Percentiles rank a stretch among this genome's conserved stretches.
Conservation (phyloP, 2,329 filamentous ascomycete species). For the Rhynchosporium graminicola region DNA sequence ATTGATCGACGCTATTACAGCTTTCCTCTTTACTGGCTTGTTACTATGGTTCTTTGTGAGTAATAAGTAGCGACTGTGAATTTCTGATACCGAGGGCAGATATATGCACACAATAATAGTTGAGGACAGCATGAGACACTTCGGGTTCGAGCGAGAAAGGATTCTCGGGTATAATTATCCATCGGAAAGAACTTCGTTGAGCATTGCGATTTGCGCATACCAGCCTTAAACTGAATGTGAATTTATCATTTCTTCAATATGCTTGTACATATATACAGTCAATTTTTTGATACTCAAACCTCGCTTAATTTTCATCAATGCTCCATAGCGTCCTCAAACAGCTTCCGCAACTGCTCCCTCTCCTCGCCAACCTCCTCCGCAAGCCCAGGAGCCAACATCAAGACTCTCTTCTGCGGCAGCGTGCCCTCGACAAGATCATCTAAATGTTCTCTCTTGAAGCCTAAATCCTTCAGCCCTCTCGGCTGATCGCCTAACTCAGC, state of each 20-base stretch:
- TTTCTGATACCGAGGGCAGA: background rate
- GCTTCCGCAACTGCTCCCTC: slow-evolving; percentile 65
- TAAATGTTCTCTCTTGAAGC: slow-evolving; percentile 74
- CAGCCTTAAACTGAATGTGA: too few species aligned
- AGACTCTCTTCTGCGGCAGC: slow-evolving; percentile 83
- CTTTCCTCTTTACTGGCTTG: background rate
- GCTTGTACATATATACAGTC: too few species aligned
- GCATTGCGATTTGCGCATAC: background rate
- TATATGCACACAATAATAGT: background rate
- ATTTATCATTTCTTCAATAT: too few species aligned
- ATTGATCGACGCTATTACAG: slow-evolving; percentile 24
- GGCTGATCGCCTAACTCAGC: slow-evolving; percentile 87
- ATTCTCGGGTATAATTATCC: slow-evolving; percentile 9
- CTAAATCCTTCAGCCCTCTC: slow-evolving; percentile 77
- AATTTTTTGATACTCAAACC: background rate
- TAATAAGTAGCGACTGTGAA: slow-evolving; percentile 9
- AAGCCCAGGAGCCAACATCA: slow-evolving; percentile 87
- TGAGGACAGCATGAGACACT: background rate
- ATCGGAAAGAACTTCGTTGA: background rate
- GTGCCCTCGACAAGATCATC: slow-evolving; percentile 90
- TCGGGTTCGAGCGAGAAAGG: background rate
- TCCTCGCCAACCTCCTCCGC: slow-evolving; percentile 68
- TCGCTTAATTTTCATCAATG: slow-evolving; percentile 43
- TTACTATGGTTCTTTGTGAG: background rate
- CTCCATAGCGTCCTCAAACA: slow-evolving; percentile 67